phyloP scores from a whole-genome alignment of 139 green algal species.

The Dunaliella primolecta region DNA sequence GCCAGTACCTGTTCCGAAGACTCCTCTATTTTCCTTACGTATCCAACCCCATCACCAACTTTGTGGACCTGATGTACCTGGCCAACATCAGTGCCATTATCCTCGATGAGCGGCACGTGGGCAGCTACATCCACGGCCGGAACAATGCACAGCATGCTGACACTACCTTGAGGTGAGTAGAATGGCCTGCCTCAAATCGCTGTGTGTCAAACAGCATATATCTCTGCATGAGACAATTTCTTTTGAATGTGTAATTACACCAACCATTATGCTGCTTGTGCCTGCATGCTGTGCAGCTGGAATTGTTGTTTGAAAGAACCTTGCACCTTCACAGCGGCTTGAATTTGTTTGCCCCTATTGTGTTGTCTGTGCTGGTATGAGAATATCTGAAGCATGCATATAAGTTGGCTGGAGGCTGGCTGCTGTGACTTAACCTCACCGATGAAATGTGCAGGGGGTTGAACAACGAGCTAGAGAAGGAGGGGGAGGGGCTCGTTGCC shows the following conservation, averaged over 20 bases:
- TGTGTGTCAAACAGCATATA: no score
- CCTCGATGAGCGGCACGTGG: conserved; percentile 45
- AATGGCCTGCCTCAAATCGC: neutral
- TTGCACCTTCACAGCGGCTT: no score
- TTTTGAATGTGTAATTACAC: no score
- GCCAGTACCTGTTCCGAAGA: conserved; percentile 38
- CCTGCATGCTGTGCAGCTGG: no score
- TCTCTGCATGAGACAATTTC: no score
- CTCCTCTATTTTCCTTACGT: conserved; percentile 42
- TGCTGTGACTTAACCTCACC: no score
- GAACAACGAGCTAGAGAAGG: conserved; percentile 53
- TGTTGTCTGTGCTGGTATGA: neutral
- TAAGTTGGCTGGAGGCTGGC: no score
- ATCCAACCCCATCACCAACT: conserved; percentile 49
- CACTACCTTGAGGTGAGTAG: conserved; percentile 36
- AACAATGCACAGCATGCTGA: conserved; percentile 61
- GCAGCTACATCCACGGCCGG: conserved; percentile 69
- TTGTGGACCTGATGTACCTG: conserved; percentile 68
- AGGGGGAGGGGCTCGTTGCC: conserved; percentile 57
- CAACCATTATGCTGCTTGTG: no score
- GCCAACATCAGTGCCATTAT: conserved; percentile 61
- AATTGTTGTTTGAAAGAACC: no score
- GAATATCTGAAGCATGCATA: neutral
- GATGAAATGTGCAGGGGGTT: conserved; percentile 50
- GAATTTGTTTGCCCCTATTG: neutral